Percentiles rank a stretch among this genome's conserved stretches.
These are phyloP conservation scores for Talaromyces thailandensis DNA, from an alignment of 495 filamentous ascomycete species.

Conservation along the genomic window DNA sequence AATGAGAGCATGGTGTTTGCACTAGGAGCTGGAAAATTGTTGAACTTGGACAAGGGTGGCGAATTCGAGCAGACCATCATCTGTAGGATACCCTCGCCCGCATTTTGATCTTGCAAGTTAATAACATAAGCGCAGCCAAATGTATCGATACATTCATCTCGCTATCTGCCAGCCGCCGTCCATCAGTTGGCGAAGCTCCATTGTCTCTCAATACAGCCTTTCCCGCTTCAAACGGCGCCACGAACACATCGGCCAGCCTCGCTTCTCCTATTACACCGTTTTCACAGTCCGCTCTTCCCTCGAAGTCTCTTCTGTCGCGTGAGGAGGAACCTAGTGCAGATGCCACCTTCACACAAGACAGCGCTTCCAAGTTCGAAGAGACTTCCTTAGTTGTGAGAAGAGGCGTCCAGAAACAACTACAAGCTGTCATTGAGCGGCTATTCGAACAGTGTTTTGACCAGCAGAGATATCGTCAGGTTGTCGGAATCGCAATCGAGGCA, in stretches of 20 bases:
- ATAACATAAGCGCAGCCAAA: conserved; percentile 47
- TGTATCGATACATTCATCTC: conserved; percentile 97
- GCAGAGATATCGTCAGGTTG: conserved; percentile 90
- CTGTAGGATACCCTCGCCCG: conserved; percentile 16
- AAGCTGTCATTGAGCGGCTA: conserved; percentile 73
- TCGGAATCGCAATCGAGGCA: conserved; percentile 95
- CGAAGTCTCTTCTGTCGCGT: conserved; percentile 85
- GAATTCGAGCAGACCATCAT: conserved; percentile 99
- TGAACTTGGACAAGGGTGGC: conserved; percentile 81
- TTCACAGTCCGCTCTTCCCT: conserved; percentile 81
- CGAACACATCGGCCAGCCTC: conserved; percentile 60
- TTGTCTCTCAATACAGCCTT: conserved; percentile 67
- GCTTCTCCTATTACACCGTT: conserved; percentile 88
- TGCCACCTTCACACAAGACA: conserved; percentile 42
- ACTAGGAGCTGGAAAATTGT: conserved; percentile 87
- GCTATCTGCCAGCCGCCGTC: conserved; percentile 62
- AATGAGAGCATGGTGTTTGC: conserved; percentile 99
- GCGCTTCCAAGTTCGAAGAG: conserved; percentile 43
- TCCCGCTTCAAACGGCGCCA: conserved; percentile 47
- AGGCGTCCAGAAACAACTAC: conserved; percentile 60
- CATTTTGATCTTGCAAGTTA: conserved; percentile 23
- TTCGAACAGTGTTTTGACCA: conserved; percentile 86
- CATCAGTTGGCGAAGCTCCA: conserved; percentile 44
- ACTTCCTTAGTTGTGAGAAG: conserved; percentile 44
- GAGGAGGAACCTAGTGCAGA: conserved; percentile 56